These are phyloP conservation scores for Coniella vitis DNA, from an alignment of 2,329 filamentous ascomycete genomes.

Conservation along the genomic window DNA sequence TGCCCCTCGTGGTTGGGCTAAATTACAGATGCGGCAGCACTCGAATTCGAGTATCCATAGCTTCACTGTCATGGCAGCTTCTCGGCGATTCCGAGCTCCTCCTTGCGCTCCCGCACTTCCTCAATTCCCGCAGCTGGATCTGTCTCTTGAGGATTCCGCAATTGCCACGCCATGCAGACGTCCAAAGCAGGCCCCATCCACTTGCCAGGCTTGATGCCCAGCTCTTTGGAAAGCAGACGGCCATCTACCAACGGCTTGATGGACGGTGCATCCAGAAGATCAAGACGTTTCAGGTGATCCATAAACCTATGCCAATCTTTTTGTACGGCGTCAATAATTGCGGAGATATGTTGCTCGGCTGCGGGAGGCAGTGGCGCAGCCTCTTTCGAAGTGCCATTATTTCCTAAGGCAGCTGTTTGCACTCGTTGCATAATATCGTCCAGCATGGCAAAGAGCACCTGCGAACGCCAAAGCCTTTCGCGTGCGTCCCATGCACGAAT, in stretches of 20 bases:
- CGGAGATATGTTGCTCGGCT: slow-evolving; percentile 17
- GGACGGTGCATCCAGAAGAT: slow-evolving; percentile 50
- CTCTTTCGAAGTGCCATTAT: neutral
- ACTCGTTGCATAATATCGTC: slow-evolving; percentile 47
- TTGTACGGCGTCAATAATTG: slow-evolving; percentile 40
- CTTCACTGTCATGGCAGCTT: neutral
- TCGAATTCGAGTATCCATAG: neutral
- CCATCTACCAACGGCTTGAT: slow-evolving; percentile 67
- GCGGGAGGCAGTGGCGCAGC: too few species aligned
- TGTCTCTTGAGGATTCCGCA: slow-evolving; percentile 64
- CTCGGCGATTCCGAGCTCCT: slow-evolving; percentile 42
- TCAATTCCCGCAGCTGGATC: slow-evolving; percentile 54
- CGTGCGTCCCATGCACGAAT: slow-evolving; percentile 63
- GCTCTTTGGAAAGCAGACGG: slow-evolving; percentile 58
- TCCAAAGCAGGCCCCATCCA: slow-evolving; percentile 81
- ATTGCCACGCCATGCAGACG: slow-evolving; percentile 79
- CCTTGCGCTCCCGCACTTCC: slow-evolving; percentile 45
- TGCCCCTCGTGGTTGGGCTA: too few species aligned
- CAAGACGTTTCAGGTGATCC: slow-evolving; percentile 45
- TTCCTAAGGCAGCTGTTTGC: slow-evolving; percentile 8
- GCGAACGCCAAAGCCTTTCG: slow-evolving; percentile 60
- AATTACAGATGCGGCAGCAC: neutral
- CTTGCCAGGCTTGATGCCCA: slow-evolving; percentile 66
- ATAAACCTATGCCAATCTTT: slow-evolving; percentile 48
- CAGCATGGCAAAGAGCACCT: slow-evolving; percentile 61